These are phyloP conservation scores for Candida nonsorbophila DNA, from an alignment of 805 yeast genomes.

Conservation along the genomic window DNA sequence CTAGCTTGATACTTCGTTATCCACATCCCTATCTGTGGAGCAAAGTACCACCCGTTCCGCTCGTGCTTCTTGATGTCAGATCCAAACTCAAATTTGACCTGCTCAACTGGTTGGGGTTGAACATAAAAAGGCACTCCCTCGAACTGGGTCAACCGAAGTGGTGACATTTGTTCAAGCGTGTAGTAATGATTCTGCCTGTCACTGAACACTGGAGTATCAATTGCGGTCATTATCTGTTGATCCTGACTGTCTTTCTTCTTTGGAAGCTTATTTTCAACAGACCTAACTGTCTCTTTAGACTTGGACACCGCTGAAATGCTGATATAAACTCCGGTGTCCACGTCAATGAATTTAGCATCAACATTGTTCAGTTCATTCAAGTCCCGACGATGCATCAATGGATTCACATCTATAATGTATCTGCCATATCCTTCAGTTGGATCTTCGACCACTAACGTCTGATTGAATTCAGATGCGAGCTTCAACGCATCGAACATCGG, in stretches of 20 bases:
- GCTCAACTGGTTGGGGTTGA: constrained; percentile 9
- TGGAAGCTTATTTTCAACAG: too few relatives aligned
- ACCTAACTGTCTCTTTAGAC: constrained; percentile 10
- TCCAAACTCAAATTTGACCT: too few relatives aligned
- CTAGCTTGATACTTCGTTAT: too few relatives aligned
- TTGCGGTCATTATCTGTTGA: too few relatives aligned
- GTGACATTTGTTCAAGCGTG: constrained; percentile 41
- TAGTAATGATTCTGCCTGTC: constrained; percentile 61
- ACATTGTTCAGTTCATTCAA: constrained; percentile 18
- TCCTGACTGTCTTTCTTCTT: too few relatives aligned
- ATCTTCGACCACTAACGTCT: constrained; percentile 27
- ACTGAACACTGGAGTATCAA: too few relatives aligned
- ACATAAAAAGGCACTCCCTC: constrained; percentile 40
- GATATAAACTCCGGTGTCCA: constrained; percentile 51
- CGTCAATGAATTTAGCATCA: constrained; percentile 52
- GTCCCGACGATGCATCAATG: constrained; percentile 22
- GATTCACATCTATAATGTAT: constrained; percentile 23
- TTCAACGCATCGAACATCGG: constrained; percentile 16
- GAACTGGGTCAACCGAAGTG: constrained; percentile 44
- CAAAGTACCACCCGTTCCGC: too few relatives aligned
- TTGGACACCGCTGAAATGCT: constrained; percentile 47
- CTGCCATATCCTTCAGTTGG: constrained; percentile 19
- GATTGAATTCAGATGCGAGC: constrained; percentile 18
- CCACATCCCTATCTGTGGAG: too few relatives aligned
- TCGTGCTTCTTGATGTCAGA: too few relatives aligned